A percentile compares a stretch with the other conserved stretches of the same genome.
Conservation (phyloP, 495 filamentous ascomycete genomes). For the Copromyces sp. region DNA sequence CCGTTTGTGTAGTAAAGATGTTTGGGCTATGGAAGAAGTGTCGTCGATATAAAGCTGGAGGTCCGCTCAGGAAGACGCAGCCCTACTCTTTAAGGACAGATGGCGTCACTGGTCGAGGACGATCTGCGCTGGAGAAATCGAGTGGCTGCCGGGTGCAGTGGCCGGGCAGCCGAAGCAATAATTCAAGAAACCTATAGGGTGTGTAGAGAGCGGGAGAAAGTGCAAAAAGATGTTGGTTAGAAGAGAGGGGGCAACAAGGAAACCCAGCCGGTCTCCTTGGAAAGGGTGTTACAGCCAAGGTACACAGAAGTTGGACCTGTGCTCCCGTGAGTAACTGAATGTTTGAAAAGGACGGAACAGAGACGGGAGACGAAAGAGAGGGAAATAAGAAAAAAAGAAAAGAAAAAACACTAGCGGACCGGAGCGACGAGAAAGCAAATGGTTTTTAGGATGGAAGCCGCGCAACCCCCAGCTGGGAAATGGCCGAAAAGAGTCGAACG, state of each 20-base stretch:
- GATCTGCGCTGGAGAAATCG: conserved; percentile 3
- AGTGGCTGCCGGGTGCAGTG: not conserved
- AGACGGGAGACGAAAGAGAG: not conserved
- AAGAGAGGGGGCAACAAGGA: conserved; percentile 1
- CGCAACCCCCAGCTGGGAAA: not conserved
- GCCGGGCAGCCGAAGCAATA: conserved; percentile 1
- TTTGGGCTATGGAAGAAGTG: not conserved
- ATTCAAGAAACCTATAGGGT: not conserved
- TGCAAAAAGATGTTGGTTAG: not conserved
- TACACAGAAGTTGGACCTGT: conserved; percentile 10
- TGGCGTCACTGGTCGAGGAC: not conserved
- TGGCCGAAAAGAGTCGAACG: not conserved
- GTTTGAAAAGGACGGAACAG: not conserved
- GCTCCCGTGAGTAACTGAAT: not conserved
- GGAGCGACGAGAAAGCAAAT: not conserved
- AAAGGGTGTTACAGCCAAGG: not conserved
- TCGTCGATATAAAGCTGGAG: not conserved
- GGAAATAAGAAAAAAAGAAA: not conserved
- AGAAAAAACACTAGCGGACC: not conserved
- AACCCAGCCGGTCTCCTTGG: not conserved
- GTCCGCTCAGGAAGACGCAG: not conserved
- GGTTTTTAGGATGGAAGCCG: conserved; percentile 2
- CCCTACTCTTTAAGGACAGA: not conserved
- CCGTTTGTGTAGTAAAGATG: not conserved
- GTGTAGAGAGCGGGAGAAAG: not conserved